Percentiles rank a stretch among this genome's conserved stretches.
Evolutionary conservation across 495 filamentous ascomycete species (phyloP).

Genomic region (Cetradonia linearis): DNA sequence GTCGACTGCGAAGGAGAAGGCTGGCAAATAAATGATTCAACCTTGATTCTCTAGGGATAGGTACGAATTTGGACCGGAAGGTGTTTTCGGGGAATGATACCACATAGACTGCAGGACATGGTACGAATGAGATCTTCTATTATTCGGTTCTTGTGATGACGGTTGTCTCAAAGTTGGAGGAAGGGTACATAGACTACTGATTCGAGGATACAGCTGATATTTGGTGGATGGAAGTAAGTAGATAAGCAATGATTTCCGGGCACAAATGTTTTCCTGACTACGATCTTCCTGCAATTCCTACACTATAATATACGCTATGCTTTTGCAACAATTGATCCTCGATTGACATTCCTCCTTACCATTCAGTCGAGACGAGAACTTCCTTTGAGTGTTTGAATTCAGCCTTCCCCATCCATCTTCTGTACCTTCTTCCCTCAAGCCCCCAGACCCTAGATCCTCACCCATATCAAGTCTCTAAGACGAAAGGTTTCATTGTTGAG

Average conservation of each 20-base stretch:
- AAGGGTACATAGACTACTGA: conserved; percentile 11
- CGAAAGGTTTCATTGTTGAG: too few relatives aligned
- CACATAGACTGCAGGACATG: conserved; percentile 1
- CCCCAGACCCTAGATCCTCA: too few relatives aligned
- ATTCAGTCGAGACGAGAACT: too few relatives aligned
- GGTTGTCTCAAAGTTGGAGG: background rate
- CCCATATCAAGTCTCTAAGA: too few relatives aligned
- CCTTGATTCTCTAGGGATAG: background rate
- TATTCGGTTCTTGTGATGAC: background rate
- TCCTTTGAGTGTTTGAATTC: too few relatives aligned
- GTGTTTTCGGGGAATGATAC: conserved; percentile 5
- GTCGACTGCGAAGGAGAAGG: conserved; percentile 16
- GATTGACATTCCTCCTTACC: too few relatives aligned
- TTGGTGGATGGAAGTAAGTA: background rate
- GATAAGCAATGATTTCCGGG: background rate
- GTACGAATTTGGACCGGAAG: background rate
- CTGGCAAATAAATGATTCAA: background rate
- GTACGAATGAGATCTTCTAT: background rate
- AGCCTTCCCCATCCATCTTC: too few relatives aligned
- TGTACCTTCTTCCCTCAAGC: too few relatives aligned
- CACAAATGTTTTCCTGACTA: background rate
- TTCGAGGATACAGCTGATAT: background rate
- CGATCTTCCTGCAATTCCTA: too few relatives aligned
- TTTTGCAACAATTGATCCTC: too few relatives aligned
- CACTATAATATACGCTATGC: too few relatives aligned